Evolutionary conservation across 495 filamentous ascomycete genomes (phyloP), one percentile per base, ranked within the genome.

Genomic region (Trichoderma parareesei): DNA sequence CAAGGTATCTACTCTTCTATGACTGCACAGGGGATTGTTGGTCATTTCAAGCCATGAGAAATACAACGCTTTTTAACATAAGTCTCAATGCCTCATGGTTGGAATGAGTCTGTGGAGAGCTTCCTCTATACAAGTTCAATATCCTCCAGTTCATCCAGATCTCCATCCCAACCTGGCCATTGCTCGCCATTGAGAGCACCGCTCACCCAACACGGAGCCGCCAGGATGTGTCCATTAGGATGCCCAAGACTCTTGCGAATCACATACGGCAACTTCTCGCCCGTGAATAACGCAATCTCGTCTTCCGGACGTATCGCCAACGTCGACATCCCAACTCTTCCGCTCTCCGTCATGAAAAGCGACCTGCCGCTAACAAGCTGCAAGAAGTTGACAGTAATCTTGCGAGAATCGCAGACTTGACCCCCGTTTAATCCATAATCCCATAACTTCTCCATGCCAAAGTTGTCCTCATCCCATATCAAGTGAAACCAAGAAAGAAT

Each of bases 281-380:
- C 48, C 48, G 48, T 55, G 5, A 55, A 11, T 11, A 55, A 11
- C 5, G 48, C 48, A 55, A 55, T n/a, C 48, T 55, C n/a, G 20
- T 55, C 48, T 33, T 33, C 48, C 8, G n/a, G 18, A 7, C 20
- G 18, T 7, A 55, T 27, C 5, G 33, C 48, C 48, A 55, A 27
- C 5, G 48, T 55, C 8, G 48, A 55, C n/a, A 55, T 55, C 33
- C 48, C 48, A 18, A 55, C 18, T 18, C 48, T 20, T 55, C 48
- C 48, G n/a, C 48, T 33, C 6, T 27, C 48, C n/a, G 48, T 55
- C 18, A 33, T 27, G 48, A 55, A 55, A 55, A 55, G 18, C 1
- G 48, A 55, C 11, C 48, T 20, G n/a, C 48, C 48, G 33, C 48
- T 55, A 18, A 55, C 48, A 20, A 55, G 48, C 48, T 55, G 48